phyloP scores from a whole-genome alignment of 352 stramenopile genomes.

The Pythium pyrilobum region DNA sequence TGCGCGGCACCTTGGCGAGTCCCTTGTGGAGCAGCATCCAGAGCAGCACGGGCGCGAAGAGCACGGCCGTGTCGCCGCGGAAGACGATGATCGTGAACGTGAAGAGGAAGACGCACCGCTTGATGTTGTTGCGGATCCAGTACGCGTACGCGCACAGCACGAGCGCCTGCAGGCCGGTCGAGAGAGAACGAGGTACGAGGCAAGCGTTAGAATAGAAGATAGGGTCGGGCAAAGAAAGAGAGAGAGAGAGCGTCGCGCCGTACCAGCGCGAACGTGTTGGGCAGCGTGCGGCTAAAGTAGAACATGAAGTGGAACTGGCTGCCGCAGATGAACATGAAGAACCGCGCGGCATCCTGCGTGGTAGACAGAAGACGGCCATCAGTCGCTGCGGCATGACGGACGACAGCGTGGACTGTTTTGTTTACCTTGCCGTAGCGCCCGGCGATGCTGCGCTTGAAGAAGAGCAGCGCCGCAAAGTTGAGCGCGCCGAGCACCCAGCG shows the following conservation, averaged over 20 bases:
- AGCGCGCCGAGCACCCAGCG: slow-evolving; percentile 58
- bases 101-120: slow-evolving; percentile 72
- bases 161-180: slow-evolving; percentile 48
- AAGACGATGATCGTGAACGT: slow-evolving; percentile 94
- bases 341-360: slow-evolving; percentile 43
- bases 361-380: neutral
- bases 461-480: slow-evolving; percentile 44
- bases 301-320: slow-evolving; percentile 98
- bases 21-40: slow-evolving; percentile 77
- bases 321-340: slow-evolving; percentile 85
- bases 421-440: slow-evolving; percentile 47
- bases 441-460: slow-evolving; percentile 58
- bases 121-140: slow-evolving; percentile 52
- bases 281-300: slow-evolving; percentile 95
- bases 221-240: slow-evolving; percentile 22
- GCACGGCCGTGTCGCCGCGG: slow-evolving; percentile 94
- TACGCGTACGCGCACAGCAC: slow-evolving; percentile 59
- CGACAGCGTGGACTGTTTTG: slow-evolving; percentile 4
- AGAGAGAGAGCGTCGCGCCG: slow-evolving; percentile 43
- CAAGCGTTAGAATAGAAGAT: neutral
- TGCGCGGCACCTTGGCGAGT: slow-evolving; percentile 60
- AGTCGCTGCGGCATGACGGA: neutral
- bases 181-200: too few species aligned
- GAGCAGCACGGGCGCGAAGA: slow-evolving; percentile 93
- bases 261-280: slow-evolving; percentile 96